phyloP scores from a whole-genome alignment of 768 basidiomycete genomes.

The Clavaria fumosa region DNA sequence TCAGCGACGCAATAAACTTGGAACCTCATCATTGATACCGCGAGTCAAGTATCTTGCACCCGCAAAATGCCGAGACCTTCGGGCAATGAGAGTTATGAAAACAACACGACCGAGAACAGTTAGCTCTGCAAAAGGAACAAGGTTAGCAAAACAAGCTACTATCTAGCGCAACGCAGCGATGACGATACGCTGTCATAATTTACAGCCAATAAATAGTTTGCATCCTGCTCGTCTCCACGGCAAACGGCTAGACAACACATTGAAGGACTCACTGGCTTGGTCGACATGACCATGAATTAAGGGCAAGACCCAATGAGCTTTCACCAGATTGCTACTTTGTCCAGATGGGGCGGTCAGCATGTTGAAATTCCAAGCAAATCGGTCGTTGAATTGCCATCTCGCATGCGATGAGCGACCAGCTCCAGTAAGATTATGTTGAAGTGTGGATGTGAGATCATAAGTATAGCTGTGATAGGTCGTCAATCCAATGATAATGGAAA shows the following conservation, averaged over 20 bases:
- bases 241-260: too few relatives aligned
- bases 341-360: conserved; percentile 59
- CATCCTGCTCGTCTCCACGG: too few relatives aligned
- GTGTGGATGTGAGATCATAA: conserved; percentile 91
- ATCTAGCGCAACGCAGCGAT: too few relatives aligned
- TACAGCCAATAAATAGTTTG: too few relatives aligned
- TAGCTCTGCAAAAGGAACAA: conserved; percentile 42
- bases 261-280: conserved; percentile 69
- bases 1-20: neutral
- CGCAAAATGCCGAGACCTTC: conserved; percentile 88
- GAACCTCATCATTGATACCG: conserved; percentile 85
- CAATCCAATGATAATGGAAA: conserved; percentile 2
- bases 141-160: too few relatives aligned
- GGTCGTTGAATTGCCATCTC: conserved; percentile 62
- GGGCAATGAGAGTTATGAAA: conserved; percentile 89
- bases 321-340: conserved; percentile 24
- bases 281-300: conserved; percentile 94
- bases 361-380: conserved; percentile 92
- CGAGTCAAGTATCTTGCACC: conserved; percentile 90
- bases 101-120: conserved; percentile 80
- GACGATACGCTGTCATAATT: too few relatives aligned
- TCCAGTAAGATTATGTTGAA: conserved; percentile 79
- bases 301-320: conserved; percentile 76
- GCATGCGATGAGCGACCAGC: conserved; percentile 28
- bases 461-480: conserved; percentile 48